Evolutionary conservation across 257 asterid species (phyloP).

Genomic region (Asclepias syriaca): DNA sequence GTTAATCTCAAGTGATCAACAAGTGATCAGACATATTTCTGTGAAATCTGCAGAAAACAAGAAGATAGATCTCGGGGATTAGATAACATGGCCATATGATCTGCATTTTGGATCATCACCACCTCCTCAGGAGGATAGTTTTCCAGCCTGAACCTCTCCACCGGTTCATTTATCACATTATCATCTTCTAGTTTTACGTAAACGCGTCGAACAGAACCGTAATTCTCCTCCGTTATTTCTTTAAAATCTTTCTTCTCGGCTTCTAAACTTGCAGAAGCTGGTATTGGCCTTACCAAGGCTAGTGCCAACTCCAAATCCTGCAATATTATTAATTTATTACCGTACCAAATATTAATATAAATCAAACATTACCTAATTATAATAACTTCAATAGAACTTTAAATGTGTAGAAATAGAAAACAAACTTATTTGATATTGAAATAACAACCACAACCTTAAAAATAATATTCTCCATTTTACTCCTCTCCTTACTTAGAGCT

Average conservation of each 20-base stretch:
- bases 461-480: too few species aligned
- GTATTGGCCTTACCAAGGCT: neutral
- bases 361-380: too few species aligned
- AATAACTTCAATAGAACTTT: too few species aligned
- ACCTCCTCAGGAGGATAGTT: neutral
- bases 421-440: too few species aligned
- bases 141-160: conserved; percentile 1
- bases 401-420: too few species aligned
- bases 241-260: neutral
- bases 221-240: neutral
- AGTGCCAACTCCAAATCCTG: conserved; percentile 8
- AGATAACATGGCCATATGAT: conserved; percentile 13
- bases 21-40: neutral
- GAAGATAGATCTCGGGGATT: neutral
- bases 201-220: conserved; percentile 4
- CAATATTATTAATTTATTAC: neutral
- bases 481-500: too few species aligned
- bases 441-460: too few species aligned
- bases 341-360: too few species aligned
- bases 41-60: neutral
- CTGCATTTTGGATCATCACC: neutral
- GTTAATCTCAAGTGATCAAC: too few species aligned
- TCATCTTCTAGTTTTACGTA: conserved; percentile 1
- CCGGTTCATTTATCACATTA: neutral
- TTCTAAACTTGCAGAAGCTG: neutral